Conservation (phyloP, 208 protist species). For the Borovskyia barvae region DNA sequence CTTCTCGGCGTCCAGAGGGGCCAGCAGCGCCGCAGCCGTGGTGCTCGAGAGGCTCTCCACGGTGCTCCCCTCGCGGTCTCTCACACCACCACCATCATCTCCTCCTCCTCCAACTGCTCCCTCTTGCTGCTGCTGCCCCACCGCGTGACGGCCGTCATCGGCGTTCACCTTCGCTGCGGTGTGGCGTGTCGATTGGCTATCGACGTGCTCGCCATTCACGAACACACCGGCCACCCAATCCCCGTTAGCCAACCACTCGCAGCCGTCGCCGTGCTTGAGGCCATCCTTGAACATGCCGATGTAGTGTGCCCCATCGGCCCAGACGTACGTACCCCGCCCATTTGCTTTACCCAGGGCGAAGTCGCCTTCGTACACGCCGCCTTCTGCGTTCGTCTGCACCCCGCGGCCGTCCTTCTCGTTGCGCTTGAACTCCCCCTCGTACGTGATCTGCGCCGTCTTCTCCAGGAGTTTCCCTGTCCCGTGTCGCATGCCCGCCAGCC, state of each 20-base stretch:
- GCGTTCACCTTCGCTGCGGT: conserved; percentile 16
- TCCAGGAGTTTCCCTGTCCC: conserved; percentile 81
- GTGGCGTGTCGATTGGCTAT: conserved; percentile 52
- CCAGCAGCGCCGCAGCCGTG: conserved; percentile 24
- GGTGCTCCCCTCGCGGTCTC: not conserved
- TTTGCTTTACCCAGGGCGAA: conserved; percentile 72
- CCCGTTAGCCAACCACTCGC: conserved; percentile 78
- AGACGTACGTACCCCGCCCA: conserved; percentile 77
- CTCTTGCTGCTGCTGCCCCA: not conserved
- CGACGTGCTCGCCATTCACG: conserved; percentile 69
- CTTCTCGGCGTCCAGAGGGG: conserved; percentile 46
- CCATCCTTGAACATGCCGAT: conserved; percentile 84
- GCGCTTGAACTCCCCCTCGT: conserved; percentile 73
- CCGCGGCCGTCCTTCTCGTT: conserved; percentile 81
- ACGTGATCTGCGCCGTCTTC: conserved; percentile 32
- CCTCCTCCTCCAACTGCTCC: not conserved
- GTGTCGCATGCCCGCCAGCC: conserved; percentile 79
- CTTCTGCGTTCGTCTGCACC: conserved; percentile 65
- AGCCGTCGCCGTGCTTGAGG: conserved; percentile 81
- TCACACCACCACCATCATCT: not conserved
- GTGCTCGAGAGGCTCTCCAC: conserved; percentile 27
- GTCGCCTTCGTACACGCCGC: conserved; percentile 83
- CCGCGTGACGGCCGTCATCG: conserved; percentile 3
- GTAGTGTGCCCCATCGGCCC: conserved; percentile 79
- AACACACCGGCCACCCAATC: conserved; percentile 78